These are phyloP conservation scores for Botrytis byssoidea DNA, from an alignment of 2,329 filamentous ascomycete genomes.

Conservation along the genomic window DNA sequence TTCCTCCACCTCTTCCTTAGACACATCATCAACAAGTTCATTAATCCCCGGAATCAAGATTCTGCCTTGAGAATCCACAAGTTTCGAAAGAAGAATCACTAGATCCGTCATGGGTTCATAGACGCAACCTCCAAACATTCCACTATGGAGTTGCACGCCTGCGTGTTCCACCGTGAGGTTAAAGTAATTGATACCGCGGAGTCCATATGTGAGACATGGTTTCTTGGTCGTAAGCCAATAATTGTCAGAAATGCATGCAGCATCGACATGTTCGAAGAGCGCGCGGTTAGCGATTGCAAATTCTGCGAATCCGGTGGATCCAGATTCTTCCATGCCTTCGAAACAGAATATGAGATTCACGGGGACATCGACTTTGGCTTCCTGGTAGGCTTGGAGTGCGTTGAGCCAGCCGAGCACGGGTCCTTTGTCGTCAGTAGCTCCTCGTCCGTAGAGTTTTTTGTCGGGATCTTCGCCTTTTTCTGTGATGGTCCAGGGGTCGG, in stretches of 20 bases:
- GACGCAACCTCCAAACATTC: constrained; percentile 13
- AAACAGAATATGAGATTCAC: constrained; percentile 17
- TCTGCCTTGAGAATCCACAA: constrained; percentile 2
- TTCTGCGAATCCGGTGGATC: not conserved
- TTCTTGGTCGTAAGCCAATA: constrained; percentile 16
- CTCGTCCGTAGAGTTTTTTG: constrained; percentile 11
- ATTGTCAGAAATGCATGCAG: constrained; percentile 16
- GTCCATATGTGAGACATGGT: constrained; percentile 12
- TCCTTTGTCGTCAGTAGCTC: constrained; percentile 15
- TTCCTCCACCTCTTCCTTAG: not conserved
- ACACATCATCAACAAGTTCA: not conserved
- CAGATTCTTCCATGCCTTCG: constrained; percentile 19
- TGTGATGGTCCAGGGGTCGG: constrained; percentile 5
- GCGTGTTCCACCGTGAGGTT: not conserved
- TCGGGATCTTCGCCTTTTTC: not conserved
- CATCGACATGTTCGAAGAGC: not conserved
- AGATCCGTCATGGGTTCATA: constrained; percentile 17
- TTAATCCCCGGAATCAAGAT: constrained; percentile 11
- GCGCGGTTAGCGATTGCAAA: not conserved
- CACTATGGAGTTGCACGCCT: constrained; percentile 1
- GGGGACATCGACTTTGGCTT: not conserved
- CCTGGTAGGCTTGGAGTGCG: constrained; percentile 10
- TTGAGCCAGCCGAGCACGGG: constrained; percentile 18
- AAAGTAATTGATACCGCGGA: constrained; percentile 16
- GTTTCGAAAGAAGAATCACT: not conserved